A percentile compares a stretch with the other conserved stretches of the same genome.
These are phyloP conservation scores for Pseudofabraea citricarpa DNA, from an alignment of 2,329 filamentous ascomycete species.

Conservation along the genomic window DNA sequence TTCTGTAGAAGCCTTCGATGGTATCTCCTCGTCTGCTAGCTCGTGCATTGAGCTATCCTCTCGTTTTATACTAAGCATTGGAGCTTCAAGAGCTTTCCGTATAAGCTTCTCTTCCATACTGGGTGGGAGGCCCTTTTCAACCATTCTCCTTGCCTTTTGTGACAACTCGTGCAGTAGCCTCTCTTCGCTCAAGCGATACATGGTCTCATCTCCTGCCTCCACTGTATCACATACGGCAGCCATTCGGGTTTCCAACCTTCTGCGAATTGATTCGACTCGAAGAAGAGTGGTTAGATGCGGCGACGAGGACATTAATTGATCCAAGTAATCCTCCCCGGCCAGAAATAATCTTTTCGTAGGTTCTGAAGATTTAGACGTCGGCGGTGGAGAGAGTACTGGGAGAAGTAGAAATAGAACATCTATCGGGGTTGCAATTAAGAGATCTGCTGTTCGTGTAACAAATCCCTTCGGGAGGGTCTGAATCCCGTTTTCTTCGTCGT, in stretches of 20 bases:
- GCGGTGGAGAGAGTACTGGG: conserved; percentile 56
- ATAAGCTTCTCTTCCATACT: conserved; percentile 88
- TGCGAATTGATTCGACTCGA: conserved; percentile 36
- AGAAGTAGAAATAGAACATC: conserved; percentile 83
- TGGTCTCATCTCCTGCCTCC: conserved; percentile 75
- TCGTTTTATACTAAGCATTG: conserved; percentile 64
- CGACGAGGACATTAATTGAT: conserved; percentile 49
- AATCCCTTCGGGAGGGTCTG: conserved; percentile 34
- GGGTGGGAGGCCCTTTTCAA: conserved; percentile 58
- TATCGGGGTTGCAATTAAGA: conserved; percentile 80
- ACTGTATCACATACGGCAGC: conserved; percentile 72
- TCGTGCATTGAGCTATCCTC: conserved; percentile 38
- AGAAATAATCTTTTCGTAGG: conserved; percentile 60
- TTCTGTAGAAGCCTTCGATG: conserved; percentile 19
- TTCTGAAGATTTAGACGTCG: conserved; percentile 35
- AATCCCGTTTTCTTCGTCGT: conserved; percentile 18
- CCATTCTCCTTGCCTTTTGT: conserved; percentile 67
- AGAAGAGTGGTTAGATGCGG: conserved; percentile 57
- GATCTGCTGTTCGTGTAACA: conserved; percentile 61
- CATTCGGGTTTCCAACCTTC: conserved; percentile 60
- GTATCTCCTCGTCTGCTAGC: conserved; percentile 19
- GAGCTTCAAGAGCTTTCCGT: conserved; percentile 67
- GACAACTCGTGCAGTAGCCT: conserved; percentile 66
- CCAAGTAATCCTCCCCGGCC: conserved; percentile 67
- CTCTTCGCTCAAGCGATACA: conserved; percentile 73